These are phyloP conservation scores for Xylariaceae sp. DNA, from an alignment of 2,329 filamentous ascomycete genomes.

Conservation along the genomic window DNA sequence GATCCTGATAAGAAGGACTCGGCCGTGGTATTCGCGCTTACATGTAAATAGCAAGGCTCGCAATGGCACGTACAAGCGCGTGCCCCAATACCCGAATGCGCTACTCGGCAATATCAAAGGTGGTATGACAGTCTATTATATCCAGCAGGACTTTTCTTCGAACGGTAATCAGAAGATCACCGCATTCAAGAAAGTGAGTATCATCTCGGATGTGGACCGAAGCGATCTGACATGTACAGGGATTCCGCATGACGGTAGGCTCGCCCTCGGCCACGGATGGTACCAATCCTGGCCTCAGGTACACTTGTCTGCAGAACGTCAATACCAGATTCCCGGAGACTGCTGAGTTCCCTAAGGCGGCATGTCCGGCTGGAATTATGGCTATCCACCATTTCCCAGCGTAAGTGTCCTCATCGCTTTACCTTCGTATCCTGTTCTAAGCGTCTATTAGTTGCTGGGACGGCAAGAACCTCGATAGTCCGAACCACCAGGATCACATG, in stretches of 20 bases:
- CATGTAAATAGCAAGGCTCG: conserved; percentile 35
- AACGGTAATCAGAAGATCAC: conserved; percentile 30
- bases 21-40: conserved; percentile 35
- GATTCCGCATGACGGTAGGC: conserved; percentile 30
- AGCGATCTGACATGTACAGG: conserved; percentile 25
- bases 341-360: conserved; percentile 39
- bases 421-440: conserved; percentile 30
- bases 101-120: conserved; percentile 15
- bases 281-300: conserved; percentile 28
- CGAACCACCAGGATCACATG: conserved; percentile 37
- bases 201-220: conserved; percentile 35
- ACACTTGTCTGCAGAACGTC: conserved; percentile 31
- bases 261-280: conserved; percentile 23
- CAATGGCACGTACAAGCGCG: conserved; percentile 19
- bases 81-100: conserved; percentile 15
- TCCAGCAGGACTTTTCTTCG: conserved; percentile 24
- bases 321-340: conserved; percentile 33
- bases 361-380: conserved; percentile 13
- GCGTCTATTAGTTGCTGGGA: conserved; percentile 46
- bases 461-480: conserved; percentile 43
- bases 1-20: conserved; percentile 6
- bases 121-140: conserved; percentile 32
- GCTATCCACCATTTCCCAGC: conserved; percentile 14
- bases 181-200: conserved; percentile 41
- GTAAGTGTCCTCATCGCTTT: conserved; percentile 2